Evolutionary conservation across 1,139 yeast genomes (phyloP), one percentile per base, ranked within the genome.

Genomic region (Hanseniaspora uvarum): DNA sequence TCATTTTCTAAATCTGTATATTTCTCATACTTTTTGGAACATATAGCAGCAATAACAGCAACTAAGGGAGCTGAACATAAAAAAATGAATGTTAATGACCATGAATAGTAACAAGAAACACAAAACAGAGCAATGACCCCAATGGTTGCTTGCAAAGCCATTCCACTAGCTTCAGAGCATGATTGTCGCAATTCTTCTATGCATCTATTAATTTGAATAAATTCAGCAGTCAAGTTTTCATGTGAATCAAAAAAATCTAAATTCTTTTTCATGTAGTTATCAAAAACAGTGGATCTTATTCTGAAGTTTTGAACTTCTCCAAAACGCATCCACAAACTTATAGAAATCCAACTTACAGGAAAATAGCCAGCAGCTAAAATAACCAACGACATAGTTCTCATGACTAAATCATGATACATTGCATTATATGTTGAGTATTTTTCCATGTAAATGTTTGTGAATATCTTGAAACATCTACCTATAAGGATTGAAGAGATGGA

Each of bases 41-140:
- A 76, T 1, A 74, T 53, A 53, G 72, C 68, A 0, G 84, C 79
- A 18, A 76, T 59, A 0, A 73, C 16, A 0, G 73, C 72, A 59
- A 92, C 77, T 0, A 87, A 39, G 0, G 98, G 98, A 2, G 86
- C 63, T 8, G 83, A 74, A 1, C 86, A 81, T 57, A 89, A 64
- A 19, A 85, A 77, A 0, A 92, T 78, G 33, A 92, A 66, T 0
- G 97, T 86, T 12, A 92, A 73, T 3, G 84, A 74, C 96, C 97
- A 89, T 0, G 94, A 84, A 58, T 80, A 82, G 57, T 76, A 74
- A 66, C 92, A 76, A 0, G 96, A 82, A 1, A 86, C 79, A 0
- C 77, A 74, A 1, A 85, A 66, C 6, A 86, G 70, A 0, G 86
- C 77, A 5, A 80, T 54, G 0, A 80, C 70, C 0, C 85, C 73